Evolutionary conservation across 441 rosid species (phyloP).

Genomic region (Oxalis stricta): DNA sequence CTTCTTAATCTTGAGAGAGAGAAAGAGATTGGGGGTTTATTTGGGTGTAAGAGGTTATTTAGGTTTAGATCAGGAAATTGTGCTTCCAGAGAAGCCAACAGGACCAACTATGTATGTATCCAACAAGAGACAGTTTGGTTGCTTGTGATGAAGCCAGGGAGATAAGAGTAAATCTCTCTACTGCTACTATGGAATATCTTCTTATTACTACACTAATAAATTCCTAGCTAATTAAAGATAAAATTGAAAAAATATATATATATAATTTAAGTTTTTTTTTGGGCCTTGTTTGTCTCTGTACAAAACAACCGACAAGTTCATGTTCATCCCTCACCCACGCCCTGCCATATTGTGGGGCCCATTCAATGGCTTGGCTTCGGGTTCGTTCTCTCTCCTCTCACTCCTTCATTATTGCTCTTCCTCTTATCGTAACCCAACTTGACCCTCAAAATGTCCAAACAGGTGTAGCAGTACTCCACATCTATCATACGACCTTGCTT

Average conservation of each 20-base stretch:
- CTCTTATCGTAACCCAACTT: constrained; percentile 16
- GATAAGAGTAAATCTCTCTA: constrained; percentile 17
- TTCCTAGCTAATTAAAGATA: constrained; percentile 6
- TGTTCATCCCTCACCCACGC: constrained; percentile 89
- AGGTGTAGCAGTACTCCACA: neutral
- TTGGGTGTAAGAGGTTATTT: constrained; percentile 8
- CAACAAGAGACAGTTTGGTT: constrained; percentile 94
- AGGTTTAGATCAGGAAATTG: no score
- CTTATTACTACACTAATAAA: no score
- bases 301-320: constrained; percentile 89
- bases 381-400: no score
- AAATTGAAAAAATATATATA: no score
- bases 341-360: constrained; percentile 67
- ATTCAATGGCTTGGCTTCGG: no score
- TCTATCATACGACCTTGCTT: constrained; percentile 9
- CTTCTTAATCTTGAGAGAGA: constrained; percentile 8
- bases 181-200: no score
- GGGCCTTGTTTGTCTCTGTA: neutral
- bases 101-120: constrained; percentile 38
- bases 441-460: constrained; percentile 25
- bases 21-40: constrained; percentile 8
- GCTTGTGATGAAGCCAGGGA: constrained; percentile 67
- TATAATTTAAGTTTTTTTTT: neutral
- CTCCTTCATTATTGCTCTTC: constrained; percentile 38
- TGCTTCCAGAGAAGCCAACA: constrained; percentile 68